Conservation (phyloP, 768 basidiomycete species). For the Mycena albidolilacea region DNA sequence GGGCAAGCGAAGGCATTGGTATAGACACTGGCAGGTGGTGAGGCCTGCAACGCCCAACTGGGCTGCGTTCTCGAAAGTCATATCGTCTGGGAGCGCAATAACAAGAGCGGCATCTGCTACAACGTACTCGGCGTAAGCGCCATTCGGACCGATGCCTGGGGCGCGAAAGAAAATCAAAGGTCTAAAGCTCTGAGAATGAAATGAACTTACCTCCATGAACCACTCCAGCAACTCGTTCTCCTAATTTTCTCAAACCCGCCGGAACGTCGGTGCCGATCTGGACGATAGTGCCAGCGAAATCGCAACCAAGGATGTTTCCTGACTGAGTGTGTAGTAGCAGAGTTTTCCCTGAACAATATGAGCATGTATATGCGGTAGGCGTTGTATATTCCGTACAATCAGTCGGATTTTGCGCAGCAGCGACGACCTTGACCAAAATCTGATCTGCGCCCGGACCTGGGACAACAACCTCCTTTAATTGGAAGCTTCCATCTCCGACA, state of each 20-base stretch:
- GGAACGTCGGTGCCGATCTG: constrained; percentile 38
- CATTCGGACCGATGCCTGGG: constrained; percentile 9
- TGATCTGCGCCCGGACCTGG: constrained; percentile 37
- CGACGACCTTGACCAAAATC: constrained; percentile 43
- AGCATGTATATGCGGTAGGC: background rate
- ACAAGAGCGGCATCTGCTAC: background rate
- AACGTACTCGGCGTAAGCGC: constrained; percentile 4
- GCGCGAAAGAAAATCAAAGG: background rate
- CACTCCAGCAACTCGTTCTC: background rate
- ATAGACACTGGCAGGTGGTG: constrained; percentile 31
- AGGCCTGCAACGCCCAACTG: constrained; percentile 15
- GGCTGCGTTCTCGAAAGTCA: constrained; percentile 4
- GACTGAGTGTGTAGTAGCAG: background rate
- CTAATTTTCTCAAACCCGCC: background rate
- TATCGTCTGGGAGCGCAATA: background rate
- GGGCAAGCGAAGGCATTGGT: constrained; percentile 34
- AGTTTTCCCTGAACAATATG: background rate
- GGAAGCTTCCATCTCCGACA: constrained; percentile 39
- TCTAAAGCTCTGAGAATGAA: background rate
- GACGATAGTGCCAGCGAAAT: background rate
- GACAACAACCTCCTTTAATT: constrained; percentile 32
- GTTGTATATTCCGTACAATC: constrained; percentile 37
- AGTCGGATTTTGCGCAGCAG: constrained; percentile 46
- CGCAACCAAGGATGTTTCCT: background rate
- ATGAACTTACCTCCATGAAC: background rate